Base-by-base conservation (phyloP, 768 basidiomycete genomes). In the Crucibulum laeve region DNA sequence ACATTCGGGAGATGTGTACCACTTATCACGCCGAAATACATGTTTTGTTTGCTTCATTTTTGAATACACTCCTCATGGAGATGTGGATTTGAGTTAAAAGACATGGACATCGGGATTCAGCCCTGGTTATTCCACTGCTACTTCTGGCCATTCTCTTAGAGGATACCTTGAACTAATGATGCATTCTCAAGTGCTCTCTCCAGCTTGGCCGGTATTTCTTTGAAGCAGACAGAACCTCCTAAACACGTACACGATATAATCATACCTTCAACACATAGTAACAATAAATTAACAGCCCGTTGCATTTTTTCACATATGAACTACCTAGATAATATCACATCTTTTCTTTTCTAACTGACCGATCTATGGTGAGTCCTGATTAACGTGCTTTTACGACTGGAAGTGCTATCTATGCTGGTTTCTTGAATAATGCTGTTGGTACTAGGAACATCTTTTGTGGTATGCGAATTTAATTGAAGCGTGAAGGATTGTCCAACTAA, bases 111-210 rank as follows among this genome's bases (percentile, higher is more conserved):
- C n/a, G n/a, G n/a, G n/a, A n/a, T n/a, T n/a, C n/a, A n/a, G n/a
- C n/a, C 64, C 68, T 3, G 56, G 47, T 32, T 70, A 71, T 50
- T 43, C 50, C 17, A 48, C 71, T 25, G 52, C 63, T 15, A 52
- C 56, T 10, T 59, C 63, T 22, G 69, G 71, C 10, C 71, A 73
- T 54, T 73, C 70, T 2, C 49, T 72, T 13, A 71, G 71, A 49
- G 70, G 71, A n/a, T n/a, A n/a, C n/a, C n/a, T n/a, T n/a, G n/a
- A n/a, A n/a, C n/a, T n/a, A n/a, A n/a, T n/a, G n/a, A n/a, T n/a
- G n/a, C n/a, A n/a, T n/a, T n/a, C n/a, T n/a, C n/a, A n/a, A n/a
- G n/a, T 25, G 32, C 43, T 5, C 23, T 37, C 7, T 44, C 43
- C 10, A 44, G 43, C 19, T 44, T 44, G 19, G 46, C 46, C 3